Percentiles rank a stretch among this genome's conserved stretches.
Evolutionary conservation across 2,329 filamentous ascomycete genomes (phyloP).

Genomic region (Helotiales sp.): DNA sequence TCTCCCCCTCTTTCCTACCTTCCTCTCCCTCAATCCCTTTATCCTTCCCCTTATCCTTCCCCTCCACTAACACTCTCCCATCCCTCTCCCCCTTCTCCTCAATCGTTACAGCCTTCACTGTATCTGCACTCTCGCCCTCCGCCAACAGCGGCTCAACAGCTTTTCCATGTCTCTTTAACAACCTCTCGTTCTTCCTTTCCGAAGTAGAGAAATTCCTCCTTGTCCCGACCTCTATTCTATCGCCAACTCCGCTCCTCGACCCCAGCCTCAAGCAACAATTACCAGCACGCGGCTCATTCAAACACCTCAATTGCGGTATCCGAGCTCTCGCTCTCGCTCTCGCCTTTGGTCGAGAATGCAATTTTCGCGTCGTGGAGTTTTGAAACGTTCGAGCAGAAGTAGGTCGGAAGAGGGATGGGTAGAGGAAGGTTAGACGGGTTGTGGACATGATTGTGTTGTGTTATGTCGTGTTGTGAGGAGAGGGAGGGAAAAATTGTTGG

Average conservation of each 20-base stretch:
- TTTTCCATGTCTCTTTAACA: conserved; percentile 63
- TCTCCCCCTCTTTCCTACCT: conserved; percentile 8
- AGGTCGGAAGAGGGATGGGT: conserved; percentile 66
- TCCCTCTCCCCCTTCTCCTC: conserved; percentile 18
- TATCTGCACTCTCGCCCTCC: conserved; percentile 39
- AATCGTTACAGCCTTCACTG: conserved; percentile 24
- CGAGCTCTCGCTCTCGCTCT: conserved; percentile 41
- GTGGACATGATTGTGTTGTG: conserved; percentile 57
- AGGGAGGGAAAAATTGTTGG: not conserved
- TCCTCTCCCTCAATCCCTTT: conserved; percentile 4
- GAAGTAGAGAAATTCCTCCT: conserved; percentile 46
- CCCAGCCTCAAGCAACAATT: not conserved
- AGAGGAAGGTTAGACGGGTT: conserved; percentile 68
- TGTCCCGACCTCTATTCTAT: not conserved
- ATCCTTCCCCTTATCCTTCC: conserved; percentile 13
- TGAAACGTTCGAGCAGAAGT: conserved; percentile 51
- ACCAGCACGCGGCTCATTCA: not conserved
- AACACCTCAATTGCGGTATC: conserved; percentile 32
- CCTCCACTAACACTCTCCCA: conserved; percentile 12
- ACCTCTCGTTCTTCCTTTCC: conserved; percentile 48
- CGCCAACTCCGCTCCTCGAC: not conserved
- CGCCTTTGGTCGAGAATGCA: conserved; percentile 34
- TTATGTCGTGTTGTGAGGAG: not conserved
- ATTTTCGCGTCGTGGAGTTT: conserved; percentile 40
- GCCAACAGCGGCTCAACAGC: conserved; percentile 59